These are phyloP conservation scores for Russula compacta DNA, from an alignment of 768 basidiomycete species.

Conservation along the genomic window DNA sequence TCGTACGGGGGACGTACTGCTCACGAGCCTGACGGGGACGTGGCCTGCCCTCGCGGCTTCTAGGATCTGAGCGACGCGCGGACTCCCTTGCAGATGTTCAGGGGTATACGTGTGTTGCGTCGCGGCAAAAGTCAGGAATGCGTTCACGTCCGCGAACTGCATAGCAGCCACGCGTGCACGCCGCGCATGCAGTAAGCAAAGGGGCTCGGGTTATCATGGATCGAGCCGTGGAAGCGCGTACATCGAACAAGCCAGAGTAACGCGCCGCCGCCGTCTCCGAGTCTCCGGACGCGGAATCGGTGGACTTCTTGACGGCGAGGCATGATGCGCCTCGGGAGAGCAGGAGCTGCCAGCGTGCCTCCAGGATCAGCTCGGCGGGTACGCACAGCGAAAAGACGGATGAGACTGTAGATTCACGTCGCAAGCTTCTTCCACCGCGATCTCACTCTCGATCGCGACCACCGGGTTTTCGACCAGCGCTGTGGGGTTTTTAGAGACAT, in stretches of 20 bases:
- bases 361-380: constrained; percentile 5
- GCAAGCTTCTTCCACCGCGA: constrained; percentile 74
- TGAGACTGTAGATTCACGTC: constrained; percentile 39
- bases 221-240: constrained; percentile 28
- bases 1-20: constrained; percentile 47
- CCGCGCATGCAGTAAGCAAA: not conserved
- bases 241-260: constrained; percentile 65
- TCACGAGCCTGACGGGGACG: constrained; percentile 67
- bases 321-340: constrained; percentile 55
- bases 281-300: constrained; percentile 15
- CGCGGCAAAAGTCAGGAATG: constrained; percentile 78
- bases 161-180: not conserved
- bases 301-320: constrained; percentile 48
- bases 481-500: constrained; percentile 22
- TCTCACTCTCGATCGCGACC: constrained; percentile 57
- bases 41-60: constrained; percentile 64
- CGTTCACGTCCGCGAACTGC: constrained; percentile 79
- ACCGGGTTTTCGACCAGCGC: constrained; percentile 66
- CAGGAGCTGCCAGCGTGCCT: constrained; percentile 37
- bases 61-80: constrained; percentile 59
- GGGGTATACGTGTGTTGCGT: constrained; percentile 59
- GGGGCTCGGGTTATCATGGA: not conserved
- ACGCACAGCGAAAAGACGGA: not conserved
- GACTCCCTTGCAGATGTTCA: constrained; percentile 50
- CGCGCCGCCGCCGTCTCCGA: constrained; percentile 5